phyloP scores from a whole-genome alignment of 345 rosid genomes.

The Pugionium cornutum region DNA sequence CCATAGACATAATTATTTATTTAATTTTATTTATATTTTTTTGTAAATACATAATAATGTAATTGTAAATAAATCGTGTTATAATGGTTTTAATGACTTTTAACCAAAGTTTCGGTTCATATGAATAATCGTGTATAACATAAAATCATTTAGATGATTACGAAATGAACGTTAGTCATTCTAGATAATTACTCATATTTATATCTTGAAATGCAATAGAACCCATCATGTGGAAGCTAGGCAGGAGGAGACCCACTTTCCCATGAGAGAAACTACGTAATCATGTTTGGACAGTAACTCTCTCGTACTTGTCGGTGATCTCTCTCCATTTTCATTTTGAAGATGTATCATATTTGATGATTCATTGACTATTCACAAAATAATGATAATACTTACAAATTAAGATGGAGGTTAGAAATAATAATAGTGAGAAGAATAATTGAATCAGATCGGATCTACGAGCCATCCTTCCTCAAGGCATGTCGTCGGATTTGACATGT shows the following conservation, averaged over 20 bases:
- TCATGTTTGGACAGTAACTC: constrained; percentile 25
- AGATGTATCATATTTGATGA: constrained; percentile 9
- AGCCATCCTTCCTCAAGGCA: constrained; percentile 31
- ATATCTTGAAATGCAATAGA: constrained; percentile 15
- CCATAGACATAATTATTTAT: no score
- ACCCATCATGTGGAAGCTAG: constrained; percentile 45
- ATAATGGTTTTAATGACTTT: no score
- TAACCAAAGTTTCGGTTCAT: no score
- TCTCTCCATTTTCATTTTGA: constrained; percentile 30
- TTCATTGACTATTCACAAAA: constrained; percentile 19
- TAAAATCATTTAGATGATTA: no score
- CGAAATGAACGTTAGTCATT: no score
- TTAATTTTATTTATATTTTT: no score
- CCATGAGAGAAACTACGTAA: constrained; percentile 33
- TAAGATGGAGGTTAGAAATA: constrained; percentile 10
- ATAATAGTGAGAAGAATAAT: constrained; percentile 11
- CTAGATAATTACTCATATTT: neutral
- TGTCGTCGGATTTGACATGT: constrained; percentile 42
- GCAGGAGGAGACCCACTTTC: constrained; percentile 39
- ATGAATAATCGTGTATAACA: no score
- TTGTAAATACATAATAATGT: no score
- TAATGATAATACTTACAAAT: constrained; percentile 10
- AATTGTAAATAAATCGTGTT: no score
- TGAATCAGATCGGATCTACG: constrained; percentile 46
- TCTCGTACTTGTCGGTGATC: constrained; percentile 45